Base-by-base conservation (phyloP, 768 basidiomycete species). In the Hygrophoropsis aurantiaca region DNA sequence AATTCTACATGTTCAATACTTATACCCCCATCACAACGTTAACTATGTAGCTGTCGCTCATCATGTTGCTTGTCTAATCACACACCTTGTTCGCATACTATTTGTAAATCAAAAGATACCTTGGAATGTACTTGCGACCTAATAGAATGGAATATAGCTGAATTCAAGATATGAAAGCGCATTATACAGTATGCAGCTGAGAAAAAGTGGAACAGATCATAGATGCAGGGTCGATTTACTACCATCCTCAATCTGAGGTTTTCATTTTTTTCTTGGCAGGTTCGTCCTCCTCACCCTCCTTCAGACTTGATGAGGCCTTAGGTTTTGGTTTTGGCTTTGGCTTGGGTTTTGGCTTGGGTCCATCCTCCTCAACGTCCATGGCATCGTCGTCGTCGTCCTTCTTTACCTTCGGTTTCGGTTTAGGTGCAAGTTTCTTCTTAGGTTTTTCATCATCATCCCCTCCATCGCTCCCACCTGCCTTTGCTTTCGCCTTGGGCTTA, bases 211-310 rank as follows among this genome's bases (percentile, higher is more conserved):
- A 6, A 30, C n/a, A n/a, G n/a, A n/a, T n/a, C n/a, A 13, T 30
- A 30, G 27, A 30, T 30, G 13, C 6, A 30, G 13, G 27, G 7
- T 30, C 27, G 13, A 13, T 7, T 30, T 13, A 30, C 27, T 7
- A 13, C 27, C n/a, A n/a, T n/a, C 15, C 25, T 24, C 55, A 80
- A 18, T 66, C 61, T 5, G 74, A 57, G 26, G 75, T 84, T 71
- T 87, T 90, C 47, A 68, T 64, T 66, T 91, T 91, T 72, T 91
- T 91, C 70, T 84, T 87, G 3, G 77, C 81, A 11, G 84, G 87
- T 45, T 79, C 81, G 3, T 67, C 73, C 21, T 74, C 72, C 7
- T 64, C 68, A 20, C 50, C 60, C 19, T 64, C 58, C 45, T 72
- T 71, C 10, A 58, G 44, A 41, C 55, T 57, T 9, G 58, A 64